Evolutionary conservation across 2,329 filamentous ascomycete species (phyloP).

Genomic region (Exutisphaerella laricina): DNA sequence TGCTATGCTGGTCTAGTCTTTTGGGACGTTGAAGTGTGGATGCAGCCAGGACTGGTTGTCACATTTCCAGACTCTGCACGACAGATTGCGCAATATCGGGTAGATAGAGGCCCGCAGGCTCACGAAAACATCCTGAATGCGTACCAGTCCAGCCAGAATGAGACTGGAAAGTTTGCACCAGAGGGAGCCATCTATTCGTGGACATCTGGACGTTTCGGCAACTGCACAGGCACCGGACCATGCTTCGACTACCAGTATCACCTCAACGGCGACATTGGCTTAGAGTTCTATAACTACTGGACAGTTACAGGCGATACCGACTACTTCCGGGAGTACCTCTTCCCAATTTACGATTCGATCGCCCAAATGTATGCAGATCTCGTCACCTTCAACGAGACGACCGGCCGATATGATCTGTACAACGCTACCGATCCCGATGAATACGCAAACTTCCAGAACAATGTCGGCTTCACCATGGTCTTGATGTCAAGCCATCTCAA

Average conservation of each 20-base stretch:
- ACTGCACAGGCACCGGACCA: conserved; percentile 56
- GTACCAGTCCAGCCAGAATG: conserved; percentile 54
- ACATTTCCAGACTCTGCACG: conserved; percentile 58
- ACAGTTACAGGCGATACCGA: conserved; percentile 54
- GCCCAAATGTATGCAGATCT: conserved; percentile 58
- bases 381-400: conserved; percentile 54
- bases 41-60: conserved; percentile 61
- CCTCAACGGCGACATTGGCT: conserved; percentile 62
- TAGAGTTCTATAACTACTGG: conserved; percentile 58
- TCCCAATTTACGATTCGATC: conserved; percentile 60
- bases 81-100: conserved; percentile 60
- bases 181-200: conserved; percentile 61
- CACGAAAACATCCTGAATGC: conserved; percentile 53
- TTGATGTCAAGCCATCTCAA: conserved; percentile 53
- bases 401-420: conserved; percentile 45
- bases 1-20: conserved; percentile 63
- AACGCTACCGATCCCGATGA: conserved; percentile 71
- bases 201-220: conserved; percentile 62
- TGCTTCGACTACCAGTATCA: conserved; percentile 71
- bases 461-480: conserved; percentile 64
- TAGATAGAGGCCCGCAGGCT: conserved; percentile 55
- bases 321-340: conserved; percentile 51
- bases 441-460: conserved; percentile 61
- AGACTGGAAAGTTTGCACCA: conserved; percentile 50
- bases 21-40: conserved; percentile 64